Base-by-base conservation (phyloP, 2,329 filamentous ascomycete genomes). In the Elsinoe batatas region DNA sequence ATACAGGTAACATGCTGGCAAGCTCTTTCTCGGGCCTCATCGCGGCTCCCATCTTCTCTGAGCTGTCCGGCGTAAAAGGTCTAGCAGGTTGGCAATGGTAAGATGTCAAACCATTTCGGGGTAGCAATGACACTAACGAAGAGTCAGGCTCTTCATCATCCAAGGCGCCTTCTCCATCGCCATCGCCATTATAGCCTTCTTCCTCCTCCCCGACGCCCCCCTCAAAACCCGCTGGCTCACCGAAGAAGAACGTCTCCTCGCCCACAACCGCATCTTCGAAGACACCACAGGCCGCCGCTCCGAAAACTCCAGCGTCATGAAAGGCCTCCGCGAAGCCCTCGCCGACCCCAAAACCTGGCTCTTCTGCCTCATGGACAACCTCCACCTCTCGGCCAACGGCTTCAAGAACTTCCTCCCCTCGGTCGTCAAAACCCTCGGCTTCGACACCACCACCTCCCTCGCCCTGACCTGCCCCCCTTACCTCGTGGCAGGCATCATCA, bases 1-100 rank as follows among this genome's bases (percentile, higher is more conserved):
- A 78, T 63, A 74, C 75, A 3, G 77, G 76, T 3, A 74, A 71
- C 1, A 64, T 78, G 17, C 69, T 79, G 30, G 72, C 72, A 53
- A 74, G 67, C 44, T 76, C 77, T 1, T 80, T 80, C 60, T 76
- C 75, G n/a, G 76, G 74, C 17, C 68, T 80, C 22, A 77, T 80
- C 51, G 77, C 75, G 6, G 77, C 77, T 2, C 76, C 75, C 3
- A 77, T 79, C 30, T 67, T 76, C 5, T 61, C 66, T 18, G 73
- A 73, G 4, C 64, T 73, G 58, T 64, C 66, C 18, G 64, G 67
- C 13, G 43, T 51, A 3, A 53, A 58, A 7, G 70, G 68, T 1
- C 55, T 71, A 3, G 58, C 60, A 6, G 69, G 67, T 0, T 73
- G 69, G 69, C 62, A 63, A 49, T 46, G 42, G 42, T 46, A n/a